These are phyloP conservation scores for Lathyrus tuberosus DNA, from an alignment of 306 rosid genomes.

Conservation along the genomic window DNA sequence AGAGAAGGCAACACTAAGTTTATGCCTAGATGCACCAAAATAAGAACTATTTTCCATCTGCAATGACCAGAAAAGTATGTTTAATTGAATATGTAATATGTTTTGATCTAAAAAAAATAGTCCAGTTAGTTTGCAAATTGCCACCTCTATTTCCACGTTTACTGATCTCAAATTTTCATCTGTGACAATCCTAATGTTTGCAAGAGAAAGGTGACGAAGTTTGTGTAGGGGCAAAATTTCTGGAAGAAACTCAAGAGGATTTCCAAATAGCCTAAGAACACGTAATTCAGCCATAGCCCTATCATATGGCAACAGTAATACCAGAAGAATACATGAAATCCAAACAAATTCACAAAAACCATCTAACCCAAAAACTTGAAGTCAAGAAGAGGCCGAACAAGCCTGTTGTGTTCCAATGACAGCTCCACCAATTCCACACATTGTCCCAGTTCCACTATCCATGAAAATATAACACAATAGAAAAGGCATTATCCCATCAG, in stretches of 20 bases:
- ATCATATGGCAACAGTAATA: slow-evolving; percentile 54
- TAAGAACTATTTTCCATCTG: slow-evolving; percentile 93
- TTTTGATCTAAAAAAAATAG: slow-evolving; percentile 20
- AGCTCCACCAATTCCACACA: slow-evolving; percentile 85
- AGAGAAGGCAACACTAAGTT: slow-evolving; percentile 92
- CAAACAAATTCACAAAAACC: slow-evolving; percentile 37
- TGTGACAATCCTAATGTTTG: slow-evolving; percentile 84
- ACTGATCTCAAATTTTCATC: slow-evolving; percentile 92
- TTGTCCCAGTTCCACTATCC: slow-evolving; percentile 87
- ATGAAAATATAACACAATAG: no score
- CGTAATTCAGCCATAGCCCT: slow-evolving; percentile 95
- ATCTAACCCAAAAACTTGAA: slow-evolving; percentile 68
- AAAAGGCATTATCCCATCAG: no score
- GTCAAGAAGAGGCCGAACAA: slow-evolving; percentile 89
- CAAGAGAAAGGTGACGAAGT: slow-evolving; percentile 83
- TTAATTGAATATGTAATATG: slow-evolving; percentile 33
- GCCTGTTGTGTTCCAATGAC: slow-evolving; percentile 88
- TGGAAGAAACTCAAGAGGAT: slow-evolving; percentile 98
- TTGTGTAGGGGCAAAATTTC: slow-evolving; percentile 90
- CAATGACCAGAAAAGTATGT: no score
- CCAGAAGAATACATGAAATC: slow-evolving; percentile 47
- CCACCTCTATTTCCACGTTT: slow-evolving; percentile 94
- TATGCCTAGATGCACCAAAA: slow-evolving; percentile 89
- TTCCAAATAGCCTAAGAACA: slow-evolving; percentile 87
- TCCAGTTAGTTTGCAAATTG: slow-evolving; percentile 30